phyloP scores from a whole-genome alignment of 768 basidiomycete species.

The Pleurotus pulmonarius region DNA sequence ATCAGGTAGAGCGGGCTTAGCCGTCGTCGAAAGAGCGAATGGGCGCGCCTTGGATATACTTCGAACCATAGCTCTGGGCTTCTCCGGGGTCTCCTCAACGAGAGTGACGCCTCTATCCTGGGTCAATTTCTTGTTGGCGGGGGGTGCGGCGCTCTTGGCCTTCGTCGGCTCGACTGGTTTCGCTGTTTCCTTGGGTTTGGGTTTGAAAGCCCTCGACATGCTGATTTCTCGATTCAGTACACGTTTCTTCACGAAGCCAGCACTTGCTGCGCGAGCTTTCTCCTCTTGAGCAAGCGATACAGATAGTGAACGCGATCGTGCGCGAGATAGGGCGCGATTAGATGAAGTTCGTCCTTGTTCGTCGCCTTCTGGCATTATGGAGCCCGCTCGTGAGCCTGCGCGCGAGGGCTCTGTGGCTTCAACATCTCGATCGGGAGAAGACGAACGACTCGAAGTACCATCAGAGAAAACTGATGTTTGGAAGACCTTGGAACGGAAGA shows the following conservation, averaged over 20 bases:
- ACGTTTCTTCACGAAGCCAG: conserved; percentile 41
- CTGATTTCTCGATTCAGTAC: conserved; percentile 69
- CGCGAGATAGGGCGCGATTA: conserved; percentile 24
- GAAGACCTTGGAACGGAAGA: conserved; percentile 67
- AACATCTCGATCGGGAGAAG: conserved; percentile 21
- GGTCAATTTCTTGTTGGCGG: neutral
- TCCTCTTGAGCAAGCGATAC: conserved; percentile 68
- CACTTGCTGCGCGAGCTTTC: conserved; percentile 29
- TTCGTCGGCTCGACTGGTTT: neutral
- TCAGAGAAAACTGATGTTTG: conserved; percentile 59
- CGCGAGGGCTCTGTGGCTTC: neutral
- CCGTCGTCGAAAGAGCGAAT: conserved; percentile 11
- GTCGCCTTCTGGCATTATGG: conserved; percentile 12
- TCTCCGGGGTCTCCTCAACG: conserved; percentile 55
- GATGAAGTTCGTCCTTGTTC: conserved; percentile 2
- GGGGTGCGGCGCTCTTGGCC: neutral
- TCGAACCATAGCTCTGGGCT: conserved; percentile 24
- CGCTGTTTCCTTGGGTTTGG: conserved; percentile 22
- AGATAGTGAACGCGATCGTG: conserved; percentile 62
- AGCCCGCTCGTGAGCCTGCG: conserved; percentile 14
- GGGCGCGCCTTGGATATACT: conserved; percentile 7
- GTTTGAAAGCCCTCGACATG: conserved; percentile 71
- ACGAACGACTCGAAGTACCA: conserved; percentile 24
- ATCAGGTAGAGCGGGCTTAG: neutral
- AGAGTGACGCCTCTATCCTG: conserved; percentile 36